Evolutionary conservation across 768 basidiomycete species (phyloP), one percentile per base, ranked within the genome.

Genomic region (Rhizopogon rudus): DNA sequence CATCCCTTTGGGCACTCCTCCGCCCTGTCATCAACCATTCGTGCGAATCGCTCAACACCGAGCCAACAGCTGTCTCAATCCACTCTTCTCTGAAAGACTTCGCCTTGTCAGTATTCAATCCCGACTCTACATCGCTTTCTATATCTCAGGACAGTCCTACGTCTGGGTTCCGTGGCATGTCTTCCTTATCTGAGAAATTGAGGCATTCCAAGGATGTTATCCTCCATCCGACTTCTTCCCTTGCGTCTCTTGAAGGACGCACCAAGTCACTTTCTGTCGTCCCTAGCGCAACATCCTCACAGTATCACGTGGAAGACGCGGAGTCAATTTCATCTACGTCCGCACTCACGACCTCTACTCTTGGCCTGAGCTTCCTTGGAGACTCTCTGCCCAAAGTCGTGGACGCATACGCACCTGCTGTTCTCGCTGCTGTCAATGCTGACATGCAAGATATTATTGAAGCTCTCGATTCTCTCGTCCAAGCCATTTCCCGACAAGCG

Each of bases 401-500:
- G 42, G 82, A 81, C 40, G 71, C 73, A 40, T 78, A 74, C 43
- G 71, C 76, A 51, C 77, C 76, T 44, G 74, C 74, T 12, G 65
- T 78, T 22, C 63, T 75, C 2, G 71, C 77, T 6, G 69, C 69
- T n/a, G 67, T 84, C 20, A 74, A 74, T 8, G 74, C 71, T 51
- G 85, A 87, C 54, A 66, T 84, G 50, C 72, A 77, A 20, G 84
- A 86, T 58, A 71, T 87, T 17, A 65, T 81, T 35, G 79, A 80
- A 25, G 83, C 82, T 3, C 72, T 87, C 31, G 85, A 87, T 59
- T 81, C 77, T 0, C 74, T 87, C 37, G 69, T 78, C 56, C 70
- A 67, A 33, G 77, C 77, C 42, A 77, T 86, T 51, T 75, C 74
- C 10, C 73, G 71, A 50, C 82, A 85, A 56, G 68, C 66, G 8